Evolutionary conservation across 805 yeast species (phyloP).

Genomic region (Kuraishia molischiana): DNA sequence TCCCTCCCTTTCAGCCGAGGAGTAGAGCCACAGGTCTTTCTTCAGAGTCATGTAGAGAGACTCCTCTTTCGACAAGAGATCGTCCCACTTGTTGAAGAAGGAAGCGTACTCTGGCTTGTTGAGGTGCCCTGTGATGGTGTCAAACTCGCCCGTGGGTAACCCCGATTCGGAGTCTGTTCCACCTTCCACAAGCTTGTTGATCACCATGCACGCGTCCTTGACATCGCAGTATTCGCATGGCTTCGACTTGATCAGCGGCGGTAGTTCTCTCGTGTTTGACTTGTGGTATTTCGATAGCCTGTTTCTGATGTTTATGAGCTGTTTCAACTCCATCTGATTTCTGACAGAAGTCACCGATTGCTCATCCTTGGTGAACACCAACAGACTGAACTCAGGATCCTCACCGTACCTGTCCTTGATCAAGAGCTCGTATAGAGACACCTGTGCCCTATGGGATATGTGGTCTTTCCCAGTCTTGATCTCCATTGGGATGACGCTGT

Average conservation of each 20-base stretch:
- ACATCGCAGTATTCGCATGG: slow-evolving; percentile 55
- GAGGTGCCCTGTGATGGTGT: slow-evolving; percentile 41
- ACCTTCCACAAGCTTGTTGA: slow-evolving; percentile 47
- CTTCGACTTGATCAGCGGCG: slow-evolving; percentile 40
- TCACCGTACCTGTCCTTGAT: slow-evolving; percentile 72
- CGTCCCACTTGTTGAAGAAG: slow-evolving; percentile 70
- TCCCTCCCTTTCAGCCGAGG: slow-evolving; percentile 49
- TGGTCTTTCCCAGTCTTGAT: slow-evolving; percentile 75
- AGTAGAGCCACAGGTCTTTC: slow-evolving; percentile 60
- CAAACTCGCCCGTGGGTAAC: slow-evolving; percentile 35
- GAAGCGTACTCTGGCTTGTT: slow-evolving; percentile 27
- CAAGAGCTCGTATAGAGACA: slow-evolving; percentile 69
- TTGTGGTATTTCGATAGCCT: slow-evolving; percentile 49
- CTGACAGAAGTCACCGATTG: slow-evolving; percentile 41
- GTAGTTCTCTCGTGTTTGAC: slow-evolving; percentile 39
- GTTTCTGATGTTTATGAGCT: slow-evolving; percentile 67
- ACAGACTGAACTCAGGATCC: slow-evolving; percentile 51
- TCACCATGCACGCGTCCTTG: slow-evolving; percentile 52
- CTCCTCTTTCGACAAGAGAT: slow-evolving; percentile 65
- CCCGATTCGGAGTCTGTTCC: slow-evolving; percentile 51
- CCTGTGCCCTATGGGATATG: slow-evolving; percentile 75
- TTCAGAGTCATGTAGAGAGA: slow-evolving; percentile 38
- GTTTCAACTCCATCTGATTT: slow-evolving; percentile 46
- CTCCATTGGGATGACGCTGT: slow-evolving; percentile 68
- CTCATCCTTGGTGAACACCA: slow-evolving; percentile 63